Evolutionary conservation across 177 flowering plant species (phyloP).

Genomic region (Vitis hybrid): DNA sequence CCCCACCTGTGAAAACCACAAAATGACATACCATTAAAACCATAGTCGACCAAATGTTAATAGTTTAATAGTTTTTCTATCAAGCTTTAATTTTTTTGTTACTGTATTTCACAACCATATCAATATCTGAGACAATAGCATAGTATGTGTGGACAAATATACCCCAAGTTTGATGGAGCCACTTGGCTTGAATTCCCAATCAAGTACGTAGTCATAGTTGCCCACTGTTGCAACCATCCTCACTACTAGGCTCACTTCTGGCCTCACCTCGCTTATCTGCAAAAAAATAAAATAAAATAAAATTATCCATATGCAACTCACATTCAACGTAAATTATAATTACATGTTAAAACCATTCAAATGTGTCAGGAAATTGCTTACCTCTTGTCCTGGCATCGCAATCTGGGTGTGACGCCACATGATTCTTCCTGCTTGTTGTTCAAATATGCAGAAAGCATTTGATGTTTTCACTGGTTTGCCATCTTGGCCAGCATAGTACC

Average conservation of each 20-base stretch:
- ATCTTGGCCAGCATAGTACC: slow-evolving; percentile 29
- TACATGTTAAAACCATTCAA: background rate
- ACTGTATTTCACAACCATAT: background rate
- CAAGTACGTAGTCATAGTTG: slow-evolving; percentile 66
- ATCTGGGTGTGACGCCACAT: slow-evolving; percentile 64
- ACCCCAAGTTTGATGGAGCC: slow-evolving; percentile 40
- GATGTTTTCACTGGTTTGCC: slow-evolving; percentile 32
- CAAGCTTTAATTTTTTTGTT: background rate
- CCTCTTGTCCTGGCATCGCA: slow-evolving; percentile 19
- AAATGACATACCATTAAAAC: too few relatives aligned
- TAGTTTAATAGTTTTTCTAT: background rate
- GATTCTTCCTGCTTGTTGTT: slow-evolving; percentile 51
- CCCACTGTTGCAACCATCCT: too few relatives aligned
- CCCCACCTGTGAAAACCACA: slow-evolving; percentile 31
- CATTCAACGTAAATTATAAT: too few relatives aligned
- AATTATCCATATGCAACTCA: too few relatives aligned
- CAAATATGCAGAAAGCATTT: slow-evolving; percentile 51
- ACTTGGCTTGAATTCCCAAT: slow-evolving; percentile 60
- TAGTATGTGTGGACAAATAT: background rate
- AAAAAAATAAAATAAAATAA: too few relatives aligned
- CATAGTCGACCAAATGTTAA: too few relatives aligned
- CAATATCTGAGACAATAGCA: background rate
- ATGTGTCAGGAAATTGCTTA: slow-evolving; percentile 5
- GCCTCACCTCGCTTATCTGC: slow-evolving; percentile 54
- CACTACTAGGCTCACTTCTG: slow-evolving; percentile 54